Evolutionary conservation across 495 filamentous ascomycete genomes (phyloP), one percentile per base, ranked within the genome.

Genomic region (Pyronema domesticum): DNA sequence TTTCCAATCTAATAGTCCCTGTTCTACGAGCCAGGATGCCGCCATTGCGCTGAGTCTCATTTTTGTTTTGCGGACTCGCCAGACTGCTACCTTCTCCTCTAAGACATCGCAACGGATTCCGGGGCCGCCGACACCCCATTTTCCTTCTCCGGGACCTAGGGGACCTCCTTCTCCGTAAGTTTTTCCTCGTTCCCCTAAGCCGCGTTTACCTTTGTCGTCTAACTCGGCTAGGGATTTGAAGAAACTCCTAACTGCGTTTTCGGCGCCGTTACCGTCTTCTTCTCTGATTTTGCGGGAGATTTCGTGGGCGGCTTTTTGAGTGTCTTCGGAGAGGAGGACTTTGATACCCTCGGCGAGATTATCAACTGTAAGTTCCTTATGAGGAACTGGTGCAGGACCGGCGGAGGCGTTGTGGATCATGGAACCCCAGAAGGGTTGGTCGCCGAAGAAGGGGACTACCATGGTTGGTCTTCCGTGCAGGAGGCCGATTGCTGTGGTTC

Each of bases 361-460:
- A 36, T 85, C 75, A 0, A 71, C 72, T 3, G 71, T 82, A 0
- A 91, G 67, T 1, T 72, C 69, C 61, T 83, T 85, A 67, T 86
- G 81, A 0, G 81, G 83, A n/a, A 88, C 76, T 1, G 83, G 79
- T 30, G 73, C 67, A 1, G 82, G 76, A 0, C 86, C 86, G 11
- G 83, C 83, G 3, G 76, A 75, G 1, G 79, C 73, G 17, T 70
- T 71, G 0, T 74, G 74, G 3, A 89, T 73, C 77, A 86, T 86
- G 4, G 72, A 67, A 8, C 84, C 86, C 86, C 86, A 94, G 66
- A 91, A 91, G 13, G 78, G 74, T 67, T 94, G 86, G 57, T 83
- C 80, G 0, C 80, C 80, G 58, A 83, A 83, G 65, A 83, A 83
- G 5, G 80, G 79, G 1, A 82, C 77, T 33, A 83, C 70, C 72